Evolutionary conservation across 257 asterid species (phyloP).

Genomic region (Solanum ossicruentum): DNA sequence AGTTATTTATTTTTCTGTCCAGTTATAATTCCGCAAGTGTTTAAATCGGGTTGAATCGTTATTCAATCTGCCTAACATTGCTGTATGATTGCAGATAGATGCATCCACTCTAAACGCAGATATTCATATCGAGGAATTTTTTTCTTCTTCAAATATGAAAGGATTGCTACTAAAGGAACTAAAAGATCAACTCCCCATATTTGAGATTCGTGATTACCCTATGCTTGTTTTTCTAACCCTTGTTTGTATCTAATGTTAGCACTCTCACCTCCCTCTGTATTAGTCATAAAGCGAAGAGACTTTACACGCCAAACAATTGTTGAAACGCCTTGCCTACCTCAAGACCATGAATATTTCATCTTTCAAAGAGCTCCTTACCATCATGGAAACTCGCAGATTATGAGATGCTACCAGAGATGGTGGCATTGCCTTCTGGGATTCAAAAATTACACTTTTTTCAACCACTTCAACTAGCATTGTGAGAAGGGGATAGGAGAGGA

Average conservation of each 20-base stretch:
- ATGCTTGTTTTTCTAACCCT: background rate
- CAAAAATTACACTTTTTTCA: too few species aligned
- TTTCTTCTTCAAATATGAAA: constrained; percentile 2
- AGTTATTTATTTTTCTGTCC: too few species aligned
- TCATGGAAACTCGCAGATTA: background rate
- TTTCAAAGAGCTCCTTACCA: background rate
- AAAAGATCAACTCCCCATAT: background rate
- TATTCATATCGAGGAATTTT: too few species aligned
- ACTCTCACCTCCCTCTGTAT: too few species aligned
- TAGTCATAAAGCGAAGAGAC: background rate
- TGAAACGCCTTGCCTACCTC: background rate
- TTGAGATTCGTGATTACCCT: background rate
- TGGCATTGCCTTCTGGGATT: background rate
- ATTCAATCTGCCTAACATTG: too few species aligned
- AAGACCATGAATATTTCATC: background rate
- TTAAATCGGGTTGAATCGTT: too few species aligned
- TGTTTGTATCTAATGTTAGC: background rate
- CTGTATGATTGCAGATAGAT: too few species aligned
- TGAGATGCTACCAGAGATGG: background rate
- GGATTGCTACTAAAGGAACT: background rate
- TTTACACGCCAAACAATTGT: background rate
- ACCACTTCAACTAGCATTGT: too few species aligned
- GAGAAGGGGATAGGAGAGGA: too few species aligned
- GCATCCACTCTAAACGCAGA: too few species aligned
- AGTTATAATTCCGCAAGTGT: too few species aligned